Base-by-base conservation (phyloP, 2,329 filamentous ascomycete genomes). In the Coleophoma crateriformis region DNA sequence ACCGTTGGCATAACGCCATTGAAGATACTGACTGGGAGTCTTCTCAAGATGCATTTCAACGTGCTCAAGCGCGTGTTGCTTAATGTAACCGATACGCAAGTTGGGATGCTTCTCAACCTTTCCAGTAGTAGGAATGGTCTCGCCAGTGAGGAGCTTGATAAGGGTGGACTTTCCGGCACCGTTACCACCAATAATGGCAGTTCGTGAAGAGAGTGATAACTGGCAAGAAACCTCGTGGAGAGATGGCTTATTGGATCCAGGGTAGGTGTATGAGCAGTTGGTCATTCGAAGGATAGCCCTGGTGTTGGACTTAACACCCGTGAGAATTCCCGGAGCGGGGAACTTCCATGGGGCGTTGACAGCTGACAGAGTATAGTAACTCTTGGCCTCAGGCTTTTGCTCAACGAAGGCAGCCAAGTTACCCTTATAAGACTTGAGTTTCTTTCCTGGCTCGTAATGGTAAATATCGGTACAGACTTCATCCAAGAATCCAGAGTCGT, bases 31-130 rank as follows among this genome's bases (percentile, higher is more conserved):
- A 68, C 96, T 97, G 38, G 94, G 94, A 0, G 94, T 99, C 82
- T 99, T 99, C 72, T 99, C 94, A 60, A 97, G 77, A 66, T 99
- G 94, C 92, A 96, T 96, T 73, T 99, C 92, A 11, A 99, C 94
- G 81, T 99, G 94, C 77, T 99, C 94, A 12, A 99, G 79, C 41
- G 94, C 94, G 70, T 99, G 94, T 75, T 99, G 94, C 76, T 97
- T 97, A 76, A 99, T 97, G 76, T 99, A 99, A 48, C 94, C 94
- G 62, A 99, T 96, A 78, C 94, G 91, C 64, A 99, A 74, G 69
- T 99, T 99, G 59, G 94, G 94, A 69, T 99, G 94, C 77, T 97
- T 97, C 77, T 97, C 91, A 20, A 99, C 94, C 67, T 84, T 89
- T 55, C 94, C 94, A 17, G 72, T 71, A 54, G 87, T 87, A 14